Evolutionary conservation across 2,329 filamentous ascomycete genomes (phyloP).

Genomic region (Nannizzia gypsea): DNA sequence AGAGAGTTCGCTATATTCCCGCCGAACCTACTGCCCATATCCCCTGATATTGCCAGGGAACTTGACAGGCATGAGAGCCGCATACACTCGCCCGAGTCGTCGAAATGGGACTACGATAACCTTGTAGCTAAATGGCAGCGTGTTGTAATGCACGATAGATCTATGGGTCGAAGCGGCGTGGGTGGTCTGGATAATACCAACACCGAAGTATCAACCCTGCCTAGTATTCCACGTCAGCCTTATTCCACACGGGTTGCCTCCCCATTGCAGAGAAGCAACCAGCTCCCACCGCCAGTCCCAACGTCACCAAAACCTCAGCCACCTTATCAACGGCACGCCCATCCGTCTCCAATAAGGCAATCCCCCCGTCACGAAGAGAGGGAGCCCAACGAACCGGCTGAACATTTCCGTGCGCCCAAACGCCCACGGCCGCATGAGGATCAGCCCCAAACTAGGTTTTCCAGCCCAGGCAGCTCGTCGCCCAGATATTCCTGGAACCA

Average conservation of each 20-base stretch:
- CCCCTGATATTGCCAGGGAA: constrained; percentile 29
- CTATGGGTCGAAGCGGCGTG: constrained; percentile 26
- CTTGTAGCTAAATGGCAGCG: constrained; percentile 39
- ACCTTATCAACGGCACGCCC: not conserved
- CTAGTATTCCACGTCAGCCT: not conserved
- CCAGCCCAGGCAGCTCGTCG: constrained; percentile 5
- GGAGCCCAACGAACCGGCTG: constrained; percentile 10
- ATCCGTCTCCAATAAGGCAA: not conserved
- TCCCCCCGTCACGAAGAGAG: constrained; percentile 10
- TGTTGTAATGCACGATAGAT: constrained; percentile 35
- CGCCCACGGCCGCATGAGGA: constrained; percentile 9
- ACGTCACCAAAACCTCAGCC: constrained; percentile 3
- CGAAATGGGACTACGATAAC: constrained; percentile 38
- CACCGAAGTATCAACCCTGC: not conserved
- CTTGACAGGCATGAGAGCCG: constrained; percentile 24
- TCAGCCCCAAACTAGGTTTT: not conserved
- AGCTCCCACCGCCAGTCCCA: constrained; percentile 3
- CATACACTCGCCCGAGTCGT: constrained; percentile 24
- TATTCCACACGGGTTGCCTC: constrained; percentile 7
- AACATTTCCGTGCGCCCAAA: constrained; percentile 11
- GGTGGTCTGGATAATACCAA: constrained; percentile 7
- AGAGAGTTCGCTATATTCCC: constrained; percentile 39
- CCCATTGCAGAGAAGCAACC: constrained; percentile 8
- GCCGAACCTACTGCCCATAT: constrained; percentile 33
- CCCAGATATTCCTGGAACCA: not conserved